Evolutionary conservation across 2,329 filamentous ascomycete genomes (phyloP), one percentile per base, ranked within the genome.

Genomic region (Fusarium beomiforme): DNA sequence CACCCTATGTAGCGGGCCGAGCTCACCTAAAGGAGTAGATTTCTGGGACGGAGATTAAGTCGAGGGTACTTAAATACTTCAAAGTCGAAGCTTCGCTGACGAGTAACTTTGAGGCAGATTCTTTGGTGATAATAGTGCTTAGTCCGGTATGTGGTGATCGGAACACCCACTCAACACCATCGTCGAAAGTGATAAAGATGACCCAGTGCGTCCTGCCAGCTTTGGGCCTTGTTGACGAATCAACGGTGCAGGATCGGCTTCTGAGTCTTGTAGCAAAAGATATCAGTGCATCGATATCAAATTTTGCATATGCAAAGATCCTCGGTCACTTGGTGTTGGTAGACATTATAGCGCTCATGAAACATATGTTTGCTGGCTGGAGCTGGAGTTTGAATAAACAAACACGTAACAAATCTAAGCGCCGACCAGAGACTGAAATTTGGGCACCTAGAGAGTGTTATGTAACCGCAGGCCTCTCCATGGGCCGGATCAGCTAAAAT

Each of bases 251-350:
- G 6, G 17, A 16, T 26, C 3, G 31, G 2, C 47, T 21, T 37
- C 21, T 17, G n/a, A 37, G 17, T 6, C 0, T 24, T 37, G 12
- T 1, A 0, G 31, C 31, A 0, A 37, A 31, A 37, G 13, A 16
- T 11, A 26, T 16, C 8, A 51, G 17, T n/a, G 21, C 31, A 24
- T n/a, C 21, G 3, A 51, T 8, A 12, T 36, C 17, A n/a, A 37
- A 51, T 4, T 8, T 16, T 4, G 9, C 21, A 16, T 26, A 51
- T 16, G 31, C 31, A 37, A 51, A 51, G 13, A 51, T 31, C 16
- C 4, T 51, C 11, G 13, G 31, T 24, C 21, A 16, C 31, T 8
- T 37, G 6, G 26, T 7, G 14, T 12, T 6, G 6, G 47, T 36
- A 5, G 21, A n/a, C 31, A 51, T 24, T 21, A 24, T 16, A 9